Evolutionary conservation across 371 early-diverging fungal genomes (phyloP).

Genomic region (Circinella minor): DNA sequence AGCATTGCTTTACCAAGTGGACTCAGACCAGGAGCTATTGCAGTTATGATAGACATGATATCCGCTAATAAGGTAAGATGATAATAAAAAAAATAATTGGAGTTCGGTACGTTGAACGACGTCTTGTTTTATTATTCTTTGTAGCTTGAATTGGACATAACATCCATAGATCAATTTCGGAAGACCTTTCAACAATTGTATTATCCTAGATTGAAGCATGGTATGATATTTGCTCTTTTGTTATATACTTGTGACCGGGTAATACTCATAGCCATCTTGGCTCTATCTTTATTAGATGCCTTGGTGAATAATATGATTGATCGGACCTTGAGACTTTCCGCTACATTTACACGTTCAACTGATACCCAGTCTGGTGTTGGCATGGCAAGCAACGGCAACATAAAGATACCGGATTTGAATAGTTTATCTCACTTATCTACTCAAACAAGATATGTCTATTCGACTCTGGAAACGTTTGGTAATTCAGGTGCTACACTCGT

Average conservation of each 20-base stretch:
- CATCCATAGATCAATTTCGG: background rate
- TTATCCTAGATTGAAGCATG: conserved; percentile 3
- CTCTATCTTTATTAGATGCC: background rate
- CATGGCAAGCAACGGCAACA: no score
- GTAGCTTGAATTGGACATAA: background rate
- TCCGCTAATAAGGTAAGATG: conserved; percentile 11
- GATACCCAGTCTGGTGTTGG: background rate
- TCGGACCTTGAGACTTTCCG: no score
- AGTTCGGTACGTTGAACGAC: no score
- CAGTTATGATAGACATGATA: conserved; percentile 10
- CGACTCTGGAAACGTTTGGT: background rate
- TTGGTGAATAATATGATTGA: background rate
- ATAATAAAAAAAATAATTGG: background rate
- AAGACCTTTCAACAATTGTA: background rate
- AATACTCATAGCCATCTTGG: no score
- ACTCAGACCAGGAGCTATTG: conserved; percentile 7
- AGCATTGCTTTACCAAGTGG: background rate
- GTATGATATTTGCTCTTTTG: background rate
- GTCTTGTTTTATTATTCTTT: background rate
- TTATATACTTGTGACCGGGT: no score
- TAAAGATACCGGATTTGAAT: background rate
- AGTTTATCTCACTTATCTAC: background rate
- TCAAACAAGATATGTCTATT: background rate
- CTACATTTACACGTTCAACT: background rate
- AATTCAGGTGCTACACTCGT: background rate